Evolutionary conservation across 2,329 filamentous ascomycete genomes (phyloP).

Genomic region (Stemphylium vesicarium): DNA sequence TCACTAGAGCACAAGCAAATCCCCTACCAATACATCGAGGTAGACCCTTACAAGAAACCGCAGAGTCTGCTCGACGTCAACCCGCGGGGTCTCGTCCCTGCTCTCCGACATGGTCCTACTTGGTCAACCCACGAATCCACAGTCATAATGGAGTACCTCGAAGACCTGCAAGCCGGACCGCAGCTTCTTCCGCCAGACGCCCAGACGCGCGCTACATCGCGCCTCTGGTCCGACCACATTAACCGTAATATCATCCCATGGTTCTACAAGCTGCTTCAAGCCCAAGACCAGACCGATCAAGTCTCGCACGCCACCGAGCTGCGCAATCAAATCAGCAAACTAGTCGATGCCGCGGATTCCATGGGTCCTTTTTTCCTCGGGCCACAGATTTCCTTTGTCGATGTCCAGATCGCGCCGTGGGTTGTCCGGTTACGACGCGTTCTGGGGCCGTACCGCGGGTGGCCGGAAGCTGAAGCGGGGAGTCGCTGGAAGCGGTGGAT

Average conservation of each 20-base stretch:
- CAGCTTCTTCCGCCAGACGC: constrained; percentile 70
- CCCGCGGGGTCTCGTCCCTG: constrained; percentile 76
- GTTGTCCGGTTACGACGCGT: constrained; percentile 72
- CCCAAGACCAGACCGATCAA: constrained; percentile 66
- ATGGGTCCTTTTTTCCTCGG: constrained; percentile 75
- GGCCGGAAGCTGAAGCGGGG: constrained; percentile 68
- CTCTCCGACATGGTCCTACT: constrained; percentile 72
- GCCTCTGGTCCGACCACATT: constrained; percentile 82
- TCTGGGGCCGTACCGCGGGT: constrained; percentile 68
- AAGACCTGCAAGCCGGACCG: constrained; percentile 69
- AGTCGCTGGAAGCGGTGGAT: constrained; percentile 74
- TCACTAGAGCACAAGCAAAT: constrained; percentile 80
- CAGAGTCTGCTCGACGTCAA: constrained; percentile 76
- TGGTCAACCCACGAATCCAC: constrained; percentile 85
- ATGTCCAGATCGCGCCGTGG: constrained; percentile 79
- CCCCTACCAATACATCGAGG: constrained; percentile 84
- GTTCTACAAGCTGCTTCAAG: constrained; percentile 77
- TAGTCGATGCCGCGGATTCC: constrained; percentile 63
- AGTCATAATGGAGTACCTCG: constrained; percentile 87
- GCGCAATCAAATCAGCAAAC: constrained; percentile 67
- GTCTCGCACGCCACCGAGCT: constrained; percentile 66
- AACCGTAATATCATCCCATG: constrained; percentile 76
- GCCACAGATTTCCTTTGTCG: constrained; percentile 66
- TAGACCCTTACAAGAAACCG: constrained; percentile 79
- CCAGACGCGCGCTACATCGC: constrained; percentile 73